Conservation (phyloP, 2,329 filamentous ascomycete species). For the Furcasterigmium furcatum region DNA sequence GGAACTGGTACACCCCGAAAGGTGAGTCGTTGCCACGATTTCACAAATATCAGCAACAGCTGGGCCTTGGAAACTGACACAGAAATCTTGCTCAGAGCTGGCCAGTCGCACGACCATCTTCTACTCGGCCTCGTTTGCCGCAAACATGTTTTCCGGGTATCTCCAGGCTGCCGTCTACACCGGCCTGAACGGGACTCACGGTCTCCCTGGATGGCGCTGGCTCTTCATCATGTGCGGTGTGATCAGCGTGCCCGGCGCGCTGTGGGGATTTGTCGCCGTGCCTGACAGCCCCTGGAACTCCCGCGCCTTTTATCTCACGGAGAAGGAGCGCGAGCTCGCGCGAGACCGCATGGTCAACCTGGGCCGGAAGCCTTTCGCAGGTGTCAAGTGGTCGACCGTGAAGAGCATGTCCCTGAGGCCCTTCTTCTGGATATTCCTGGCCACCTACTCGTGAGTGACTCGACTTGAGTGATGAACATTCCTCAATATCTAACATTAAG, state of each 20-base stretch:
- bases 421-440: slow-evolving; percentile 13
- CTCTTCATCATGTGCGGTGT: slow-evolving; percentile 35
- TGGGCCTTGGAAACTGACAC: too few relatives aligned
- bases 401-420: slow-evolving; percentile 12
- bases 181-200: slow-evolving; percentile 44
- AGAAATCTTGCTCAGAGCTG: slow-evolving; percentile 34
- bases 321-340: slow-evolving; percentile 15
- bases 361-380: slow-evolving; percentile 10
- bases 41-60: too few relatives aligned
- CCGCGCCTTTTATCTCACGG: slow-evolving; percentile 10
- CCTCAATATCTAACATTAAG: too few relatives aligned
- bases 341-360: slow-evolving; percentile 17
- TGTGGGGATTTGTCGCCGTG: slow-evolving; percentile 16
- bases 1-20: slow-evolving; percentile 36
- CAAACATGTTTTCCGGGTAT: slow-evolving; percentile 55
- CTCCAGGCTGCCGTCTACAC: slow-evolving; percentile 51
- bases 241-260: slow-evolving; percentile 15
- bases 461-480: background rate
- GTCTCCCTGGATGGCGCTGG: slow-evolving; percentile 34
- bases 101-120: slow-evolving; percentile 49
- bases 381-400: slow-evolving; percentile 5
- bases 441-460: slow-evolving; percentile 14
- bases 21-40: background rate
- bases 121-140: slow-evolving; percentile 46
- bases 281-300: slow-evolving; percentile 14